Conservation (phyloP, 805 yeast genomes). For the Candida jianshihensis region DNA sequence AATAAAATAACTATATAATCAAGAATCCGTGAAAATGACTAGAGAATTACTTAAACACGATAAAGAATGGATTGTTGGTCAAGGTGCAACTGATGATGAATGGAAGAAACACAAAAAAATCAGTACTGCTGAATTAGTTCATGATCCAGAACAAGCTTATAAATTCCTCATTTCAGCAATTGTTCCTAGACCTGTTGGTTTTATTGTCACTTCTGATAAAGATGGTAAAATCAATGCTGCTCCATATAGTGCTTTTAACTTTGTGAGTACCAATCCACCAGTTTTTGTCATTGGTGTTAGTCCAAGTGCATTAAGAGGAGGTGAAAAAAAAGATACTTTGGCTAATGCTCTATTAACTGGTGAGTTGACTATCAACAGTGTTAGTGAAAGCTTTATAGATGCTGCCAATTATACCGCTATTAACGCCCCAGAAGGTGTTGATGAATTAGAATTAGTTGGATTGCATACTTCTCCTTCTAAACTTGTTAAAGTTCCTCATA, state of each 20-base stretch:
- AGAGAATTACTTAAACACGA: neutral
- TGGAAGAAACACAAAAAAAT: slow-evolving; percentile 29
- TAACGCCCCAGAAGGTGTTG: slow-evolving; percentile 38
- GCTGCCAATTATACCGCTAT: slow-evolving; percentile 48
- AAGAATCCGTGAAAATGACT: neutral
- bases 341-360: slow-evolving; percentile 39
- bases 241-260: slow-evolving; percentile 47
- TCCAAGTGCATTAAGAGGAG: slow-evolving; percentile 21
- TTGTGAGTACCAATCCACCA: slow-evolving; percentile 48
- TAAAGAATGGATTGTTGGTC: slow-evolving; percentile 2
- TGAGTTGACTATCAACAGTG: slow-evolving; percentile 46
- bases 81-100: slow-evolving; percentile 1
- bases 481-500: slow-evolving; percentile 44
- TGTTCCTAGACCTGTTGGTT: slow-evolving; percentile 53
- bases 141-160: slow-evolving; percentile 33
- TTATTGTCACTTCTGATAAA: slow-evolving; percentile 38
- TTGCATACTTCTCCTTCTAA: slow-evolving; percentile 38
- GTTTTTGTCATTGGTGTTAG: slow-evolving; percentile 42
- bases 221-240: slow-evolving; percentile 43
- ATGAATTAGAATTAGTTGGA: slow-evolving; percentile 50
- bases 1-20: neutral
- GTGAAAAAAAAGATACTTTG: slow-evolving; percentile 40
- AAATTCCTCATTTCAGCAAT: slow-evolving; percentile 40
- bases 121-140: slow-evolving; percentile 39
- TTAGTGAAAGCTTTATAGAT: slow-evolving; percentile 49